Base-by-base conservation (phyloP, 78 protist genomes). In the Paratrimastix pyriformis region DNA sequence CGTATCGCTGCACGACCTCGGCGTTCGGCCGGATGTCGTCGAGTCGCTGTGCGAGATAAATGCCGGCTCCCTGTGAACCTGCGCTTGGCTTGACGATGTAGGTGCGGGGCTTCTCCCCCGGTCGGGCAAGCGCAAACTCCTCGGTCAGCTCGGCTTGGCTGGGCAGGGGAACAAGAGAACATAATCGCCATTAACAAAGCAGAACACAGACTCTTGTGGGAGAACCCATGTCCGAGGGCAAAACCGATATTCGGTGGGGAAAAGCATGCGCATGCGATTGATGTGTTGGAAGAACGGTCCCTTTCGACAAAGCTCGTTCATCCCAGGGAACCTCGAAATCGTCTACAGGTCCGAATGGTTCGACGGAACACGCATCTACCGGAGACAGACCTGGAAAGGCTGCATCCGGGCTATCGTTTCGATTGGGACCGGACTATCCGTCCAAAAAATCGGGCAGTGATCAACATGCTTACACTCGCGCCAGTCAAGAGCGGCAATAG, bases 1-100 rank as follows among this genome's bases (percentile, higher is more conserved):
- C 72, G 18, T 62, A 62, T 15, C 68, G 68, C 68, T 62, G 68
- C 24, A 62, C 68, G 21, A 62, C 68, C 21, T 62, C 42, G 45
- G 68, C 68, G 21, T 52, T 52, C 37, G 68, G 68, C 13, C 29
- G 68, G 11, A 62, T 62, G 11, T 62, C 68, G 15, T n/a, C 26
- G 29, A 62, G 37, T 13, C 42, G 13, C 37, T 62, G 68, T 29
- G 18, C 18, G 44, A 65, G 45, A 6, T 65, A 6, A 26, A 65
- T 65, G 40, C 72, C 72, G 3, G 13, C 38, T n/a, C 72, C 72
- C 44, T 13, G 72, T 4, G 45, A 33, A 4, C 72, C 44, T 3
- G 46, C 38, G 26, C 11, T 3, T 65, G 72, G 72, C 44, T 65
- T 65, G 54, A 65, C 44, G 3, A 65, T 65, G 44, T 65, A 62